Percentiles rank a stretch among this genome's conserved stretches.
Conservation (phyloP, 1,139 yeast species). For the Magnusiomyces tetraspermus region DNA sequence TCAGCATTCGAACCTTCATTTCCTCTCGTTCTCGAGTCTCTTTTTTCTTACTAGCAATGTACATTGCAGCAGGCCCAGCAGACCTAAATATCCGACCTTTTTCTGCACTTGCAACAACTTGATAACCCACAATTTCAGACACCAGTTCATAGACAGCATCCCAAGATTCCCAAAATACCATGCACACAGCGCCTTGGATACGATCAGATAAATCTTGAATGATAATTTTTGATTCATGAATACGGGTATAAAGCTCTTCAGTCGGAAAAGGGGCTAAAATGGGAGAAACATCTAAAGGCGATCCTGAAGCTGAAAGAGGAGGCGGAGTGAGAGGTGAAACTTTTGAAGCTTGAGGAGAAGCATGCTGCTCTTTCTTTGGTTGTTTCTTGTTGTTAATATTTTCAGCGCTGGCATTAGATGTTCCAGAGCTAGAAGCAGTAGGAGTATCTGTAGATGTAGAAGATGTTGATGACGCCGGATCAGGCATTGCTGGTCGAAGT, state of each 20-base stretch:
- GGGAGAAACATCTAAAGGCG: not conserved
- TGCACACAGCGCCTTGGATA: conserved; percentile 30
- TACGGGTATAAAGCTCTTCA: conserved; percentile 22
- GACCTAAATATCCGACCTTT: conserved; percentile 28
- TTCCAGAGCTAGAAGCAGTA: too few relatives aligned
- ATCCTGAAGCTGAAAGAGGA: not conserved
- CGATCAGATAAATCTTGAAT: conserved; percentile 28
- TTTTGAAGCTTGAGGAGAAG: not conserved
- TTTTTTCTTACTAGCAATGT: conserved; percentile 23
- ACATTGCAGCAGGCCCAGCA: conserved; percentile 29
- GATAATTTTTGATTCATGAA: conserved; percentile 24
- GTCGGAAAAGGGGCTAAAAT: conserved; percentile 16
- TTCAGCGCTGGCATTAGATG: not conserved
- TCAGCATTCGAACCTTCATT: too few relatives aligned
- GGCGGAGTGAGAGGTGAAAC: not conserved
- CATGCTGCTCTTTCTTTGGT: not conserved
- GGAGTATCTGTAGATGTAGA: not conserved
- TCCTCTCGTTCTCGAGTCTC: conserved; percentile 1
- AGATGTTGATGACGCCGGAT: not conserved
- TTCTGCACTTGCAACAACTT: conserved; percentile 24
- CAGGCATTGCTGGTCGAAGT: not conserved
- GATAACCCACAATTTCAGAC: conserved; percentile 27
- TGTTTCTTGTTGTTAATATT: not conserved
- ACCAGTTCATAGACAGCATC: conserved; percentile 27
- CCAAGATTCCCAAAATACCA: conserved; percentile 32